phyloP scores from a whole-genome alignment of 2,329 filamentous ascomycete genomes.

The Simplicillium sp. region DNA sequence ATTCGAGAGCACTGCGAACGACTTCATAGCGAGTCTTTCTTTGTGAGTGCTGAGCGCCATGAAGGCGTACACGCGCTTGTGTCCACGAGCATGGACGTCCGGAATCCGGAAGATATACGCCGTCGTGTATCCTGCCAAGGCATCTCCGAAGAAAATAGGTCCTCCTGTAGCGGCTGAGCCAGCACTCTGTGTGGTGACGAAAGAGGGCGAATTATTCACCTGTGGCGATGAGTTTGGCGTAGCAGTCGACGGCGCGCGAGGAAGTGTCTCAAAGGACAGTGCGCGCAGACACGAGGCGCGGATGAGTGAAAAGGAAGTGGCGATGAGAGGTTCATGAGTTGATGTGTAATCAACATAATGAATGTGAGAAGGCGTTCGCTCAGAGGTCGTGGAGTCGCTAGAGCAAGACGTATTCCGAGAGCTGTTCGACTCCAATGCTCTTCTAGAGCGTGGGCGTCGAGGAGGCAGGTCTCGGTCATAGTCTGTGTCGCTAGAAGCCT shows the following conservation, averaged over 20 bases:
- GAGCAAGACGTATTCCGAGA: conserved; percentile 40
- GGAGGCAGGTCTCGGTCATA: conserved; percentile 33
- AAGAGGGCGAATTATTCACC: conserved; percentile 32
- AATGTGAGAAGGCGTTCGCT: conserved; percentile 39
- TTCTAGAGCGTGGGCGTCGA: conserved; percentile 27
- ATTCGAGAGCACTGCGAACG: conserved; percentile 51
- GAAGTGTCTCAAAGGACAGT: conserved; percentile 57
- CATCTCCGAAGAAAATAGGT: conserved; percentile 60
- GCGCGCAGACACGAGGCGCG: conserved; percentile 58
- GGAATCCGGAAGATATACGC: conserved; percentile 63
- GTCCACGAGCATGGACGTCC: conserved; percentile 56
- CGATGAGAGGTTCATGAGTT: conserved; percentile 52
- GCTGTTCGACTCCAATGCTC: conserved; percentile 32
- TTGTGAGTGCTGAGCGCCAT: conserved; percentile 56
- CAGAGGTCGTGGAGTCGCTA: conserved; percentile 40
- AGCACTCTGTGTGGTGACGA: conserved; percentile 44
- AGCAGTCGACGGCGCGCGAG: conserved; percentile 39
- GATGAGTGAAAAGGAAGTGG: conserved; percentile 56
- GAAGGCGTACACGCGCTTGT: conserved; percentile 61
- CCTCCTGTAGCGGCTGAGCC: conserved; percentile 50
- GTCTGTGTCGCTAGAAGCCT: conserved; percentile 41
- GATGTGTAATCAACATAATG: conserved; percentile 62
- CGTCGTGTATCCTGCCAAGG: conserved; percentile 56
- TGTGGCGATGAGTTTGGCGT: conserved; percentile 25
- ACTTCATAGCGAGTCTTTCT: conserved; percentile 56